Percentiles rank a stretch among this genome's conserved stretches.
These are phyloP conservation scores for Eragrostis nindensis DNA, from an alignment of 176 grass and related monocot genomes.

Conservation along the genomic window DNA sequence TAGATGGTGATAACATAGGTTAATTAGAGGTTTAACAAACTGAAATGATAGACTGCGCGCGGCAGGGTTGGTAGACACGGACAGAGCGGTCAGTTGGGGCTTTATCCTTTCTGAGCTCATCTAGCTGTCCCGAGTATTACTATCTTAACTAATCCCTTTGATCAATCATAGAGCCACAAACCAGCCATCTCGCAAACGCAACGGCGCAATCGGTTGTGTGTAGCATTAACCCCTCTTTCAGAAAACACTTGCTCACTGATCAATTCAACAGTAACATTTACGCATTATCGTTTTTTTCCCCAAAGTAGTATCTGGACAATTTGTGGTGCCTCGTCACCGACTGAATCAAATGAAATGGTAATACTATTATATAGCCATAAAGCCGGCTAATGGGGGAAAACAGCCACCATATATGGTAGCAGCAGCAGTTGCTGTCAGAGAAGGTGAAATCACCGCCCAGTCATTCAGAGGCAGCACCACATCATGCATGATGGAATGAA, in stretches of 20 bases:
- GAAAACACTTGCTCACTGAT: neutral
- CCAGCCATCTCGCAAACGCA: neutral
- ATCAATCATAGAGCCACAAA: conserved; percentile 33
- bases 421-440: neutral
- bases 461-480: neutral
- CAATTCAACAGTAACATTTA: neutral
- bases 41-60: neutral
- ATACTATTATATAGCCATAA: neutral
- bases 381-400: neutral
- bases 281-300: too few species aligned
- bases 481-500: conserved; percentile 18
- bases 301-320: neutral
- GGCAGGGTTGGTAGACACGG: conserved; percentile 11
- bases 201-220: neutral
- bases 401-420: neutral
- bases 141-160: neutral
- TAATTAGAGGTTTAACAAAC: neutral
- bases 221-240: neutral
- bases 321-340: neutral
- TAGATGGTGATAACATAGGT: conserved; percentile 9
- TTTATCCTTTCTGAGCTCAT: conserved; percentile 34
- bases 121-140: conserved; percentile 15
- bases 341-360: neutral
- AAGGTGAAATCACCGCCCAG: neutral
- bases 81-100: conserved; percentile 35